phyloP scores from a whole-genome alignment of 805 yeast species.

The Priceomyces carsonii region DNA sequence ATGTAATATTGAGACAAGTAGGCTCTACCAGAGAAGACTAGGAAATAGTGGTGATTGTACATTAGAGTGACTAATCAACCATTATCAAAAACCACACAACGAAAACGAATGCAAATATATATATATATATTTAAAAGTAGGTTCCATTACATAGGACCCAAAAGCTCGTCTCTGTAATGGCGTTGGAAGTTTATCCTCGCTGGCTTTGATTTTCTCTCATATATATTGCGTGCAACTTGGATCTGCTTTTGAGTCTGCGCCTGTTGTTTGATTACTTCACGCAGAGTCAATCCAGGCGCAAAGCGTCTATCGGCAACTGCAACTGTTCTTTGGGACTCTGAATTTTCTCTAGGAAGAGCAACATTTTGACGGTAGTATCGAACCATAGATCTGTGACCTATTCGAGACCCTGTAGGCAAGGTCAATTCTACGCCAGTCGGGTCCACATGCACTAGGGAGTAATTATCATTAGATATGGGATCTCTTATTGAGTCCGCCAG shows the following conservation, averaged over 20 bases:
- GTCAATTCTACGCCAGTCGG: slow-evolving; percentile 64
- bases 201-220: slow-evolving; percentile 26
- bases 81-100: too few relatives aligned
- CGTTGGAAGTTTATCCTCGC: slow-evolving; percentile 32
- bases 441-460: slow-evolving; percentile 45
- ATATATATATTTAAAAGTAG: too few relatives aligned
- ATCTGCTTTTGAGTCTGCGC: slow-evolving; percentile 26
- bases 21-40: too few relatives aligned
- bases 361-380: slow-evolving; percentile 69
- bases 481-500: slow-evolving; percentile 14
- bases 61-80: too few relatives aligned
- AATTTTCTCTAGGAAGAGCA: slow-evolving; percentile 20
- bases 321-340: slow-evolving; percentile 73
- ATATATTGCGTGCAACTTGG: slow-evolving; percentile 20
- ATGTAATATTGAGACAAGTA: too few relatives aligned
- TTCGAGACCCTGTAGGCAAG: slow-evolving; percentile 74
- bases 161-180: slow-evolving; percentile 39
- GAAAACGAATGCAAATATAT: too few relatives aligned
- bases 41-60: too few relatives aligned
- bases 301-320: slow-evolving; percentile 68
- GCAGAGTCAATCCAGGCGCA: slow-evolving; percentile 36
- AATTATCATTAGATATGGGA: slow-evolving; percentile 19
- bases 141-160: slow-evolving; percentile 20
- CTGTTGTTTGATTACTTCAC: slow-evolving; percentile 34
- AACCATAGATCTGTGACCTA: slow-evolving; percentile 79